A percentile compares a stretch with the other conserved stretches of the same genome.
These are phyloP conservation scores for Xylariaceae sp. DNA, from an alignment of 2,329 filamentous ascomycete species.

Conservation along the genomic window DNA sequence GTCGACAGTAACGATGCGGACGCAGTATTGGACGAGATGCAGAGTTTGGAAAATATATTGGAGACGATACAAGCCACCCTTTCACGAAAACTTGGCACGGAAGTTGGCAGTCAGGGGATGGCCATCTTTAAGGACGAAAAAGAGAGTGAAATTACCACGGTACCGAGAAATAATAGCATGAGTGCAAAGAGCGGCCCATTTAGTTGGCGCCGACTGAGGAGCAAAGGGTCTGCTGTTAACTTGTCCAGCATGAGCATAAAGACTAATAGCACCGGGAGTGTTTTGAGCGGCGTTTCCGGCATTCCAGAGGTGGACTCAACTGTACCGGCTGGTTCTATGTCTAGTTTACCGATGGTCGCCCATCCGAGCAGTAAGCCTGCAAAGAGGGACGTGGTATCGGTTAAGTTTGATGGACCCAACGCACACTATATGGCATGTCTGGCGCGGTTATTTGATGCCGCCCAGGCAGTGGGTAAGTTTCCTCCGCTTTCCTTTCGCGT, in stretches of 20 bases:
- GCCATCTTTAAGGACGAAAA: constrained; percentile 39
- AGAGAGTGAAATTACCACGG: constrained; percentile 33
- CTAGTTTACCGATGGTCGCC: constrained; percentile 71
- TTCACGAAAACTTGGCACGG: constrained; percentile 80
- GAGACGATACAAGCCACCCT: constrained; percentile 77
- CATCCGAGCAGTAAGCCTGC: constrained; percentile 60
- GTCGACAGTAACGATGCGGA: constrained; percentile 90
- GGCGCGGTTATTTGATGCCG: constrained; percentile 86
- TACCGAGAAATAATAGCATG: constrained; percentile 54
- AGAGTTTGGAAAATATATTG: constrained; percentile 75
- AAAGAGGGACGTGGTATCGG: constrained; percentile 63
- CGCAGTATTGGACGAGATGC: constrained; percentile 89
- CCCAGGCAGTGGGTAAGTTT: constrained; percentile 78
- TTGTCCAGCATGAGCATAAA: constrained; percentile 45
- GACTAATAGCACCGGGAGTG: constrained; percentile 32
- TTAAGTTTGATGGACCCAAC: constrained; percentile 76
- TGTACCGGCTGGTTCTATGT: constrained; percentile 61
- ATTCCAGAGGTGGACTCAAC: constrained; percentile 40
- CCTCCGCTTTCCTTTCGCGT: background rate
- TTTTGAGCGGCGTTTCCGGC: constrained; percentile 22
- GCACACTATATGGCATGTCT: constrained; percentile 86
- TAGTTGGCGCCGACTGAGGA: constrained; percentile 84
- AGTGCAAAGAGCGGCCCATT: constrained; percentile 73
- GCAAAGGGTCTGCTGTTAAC: constrained; percentile 74
- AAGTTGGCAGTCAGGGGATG: constrained; percentile 74